Evolutionary conservation across 306 rosid species (phyloP), one percentile per base, ranked within the genome.

Genomic region (Acacia acuminata): DNA sequence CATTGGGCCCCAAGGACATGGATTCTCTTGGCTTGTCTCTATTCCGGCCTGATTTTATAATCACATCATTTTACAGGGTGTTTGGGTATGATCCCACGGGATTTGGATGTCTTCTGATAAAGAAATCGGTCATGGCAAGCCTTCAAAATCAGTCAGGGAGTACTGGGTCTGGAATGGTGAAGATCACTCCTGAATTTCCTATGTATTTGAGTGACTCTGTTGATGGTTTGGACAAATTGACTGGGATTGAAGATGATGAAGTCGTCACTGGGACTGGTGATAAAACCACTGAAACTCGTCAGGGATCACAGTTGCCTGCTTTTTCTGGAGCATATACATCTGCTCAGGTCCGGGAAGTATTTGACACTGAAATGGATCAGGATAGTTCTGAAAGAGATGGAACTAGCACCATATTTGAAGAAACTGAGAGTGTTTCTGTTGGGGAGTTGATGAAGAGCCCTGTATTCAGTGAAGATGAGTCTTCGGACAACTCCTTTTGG

Each of bases 381-480:
- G 97, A 93, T 80, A 90, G 95, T 58, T 94, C 98, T 22, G 98
- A 93, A 67, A 92, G 97, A 79, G 99, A 95, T 82, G 93, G 88
- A 65, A 90, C 98, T 14, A 95, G 99, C 96, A 95, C 99, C 34
- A 92, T 95, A 58, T 92, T 95, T 87, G 99, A 95, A 82, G 99
- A 95, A 84, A 84, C 93, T 0, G 99, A 93, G 85, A 93, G 94
- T 84, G 22, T 94, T 71, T 94, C 97, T 34, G 91, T 93, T 65
- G 99, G 99, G 75, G 99, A 95, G 76, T 87, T 95, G 85, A 95
- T 95, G 94, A 95, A 92, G 88, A 95, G 99, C 89, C 99, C 99
- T 5, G 93, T 93, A 10, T 95, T 95, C 89, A 95, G 98, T 61
- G 99, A 95, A 85, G 99, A 95, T 2, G 99, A 90, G 84, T 95